phyloP scores from a whole-genome alignment of 23 red algal species.

The Agarophyton chilense region DNA sequence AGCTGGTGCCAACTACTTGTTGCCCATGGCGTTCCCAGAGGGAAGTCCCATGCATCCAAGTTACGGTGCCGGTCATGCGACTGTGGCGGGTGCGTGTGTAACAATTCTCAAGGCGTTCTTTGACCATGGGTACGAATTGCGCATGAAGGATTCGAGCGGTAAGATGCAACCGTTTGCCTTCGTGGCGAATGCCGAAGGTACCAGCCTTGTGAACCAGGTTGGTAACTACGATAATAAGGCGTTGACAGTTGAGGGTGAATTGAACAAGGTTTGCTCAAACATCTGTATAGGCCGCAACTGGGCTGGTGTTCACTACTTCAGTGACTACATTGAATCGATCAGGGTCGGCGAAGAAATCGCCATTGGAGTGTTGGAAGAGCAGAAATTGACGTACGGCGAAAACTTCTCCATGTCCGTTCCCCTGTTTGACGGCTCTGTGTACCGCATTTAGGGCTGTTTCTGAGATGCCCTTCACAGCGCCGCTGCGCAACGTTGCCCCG shows the following conservation, averaged over 20 bases:
- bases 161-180: conserved; percentile 26
- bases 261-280: conserved; percentile 74
- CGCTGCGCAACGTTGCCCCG: too few species aligned
- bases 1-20: background rate
- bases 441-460: background rate
- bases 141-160: background rate
- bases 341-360: conserved; percentile 53
- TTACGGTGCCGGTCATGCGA: conserved; percentile 78
- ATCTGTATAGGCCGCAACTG: conserved; percentile 72
- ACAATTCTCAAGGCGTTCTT: conserved; percentile 74
- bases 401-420: conserved; percentile 66
- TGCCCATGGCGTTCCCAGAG: conserved; percentile 76
- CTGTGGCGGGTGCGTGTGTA: conserved; percentile 74
- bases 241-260: conserved; percentile 66
- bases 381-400: conserved; percentile 58
- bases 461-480: too few species aligned
- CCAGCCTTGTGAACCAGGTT: background rate
- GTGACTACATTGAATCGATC: conserved; percentile 62
- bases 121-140: conserved; percentile 24
- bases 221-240: conserved; percentile 1
- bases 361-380: conserved; percentile 64
- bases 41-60: conserved; percentile 71
- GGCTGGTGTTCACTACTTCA: conserved; percentile 73
- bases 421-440: conserved; percentile 25
- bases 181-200: conserved; percentile 15